Evolutionary conservation across 2,329 filamentous ascomycete species (phyloP).

Genomic region (Neofusicoccum parvum): DNA sequence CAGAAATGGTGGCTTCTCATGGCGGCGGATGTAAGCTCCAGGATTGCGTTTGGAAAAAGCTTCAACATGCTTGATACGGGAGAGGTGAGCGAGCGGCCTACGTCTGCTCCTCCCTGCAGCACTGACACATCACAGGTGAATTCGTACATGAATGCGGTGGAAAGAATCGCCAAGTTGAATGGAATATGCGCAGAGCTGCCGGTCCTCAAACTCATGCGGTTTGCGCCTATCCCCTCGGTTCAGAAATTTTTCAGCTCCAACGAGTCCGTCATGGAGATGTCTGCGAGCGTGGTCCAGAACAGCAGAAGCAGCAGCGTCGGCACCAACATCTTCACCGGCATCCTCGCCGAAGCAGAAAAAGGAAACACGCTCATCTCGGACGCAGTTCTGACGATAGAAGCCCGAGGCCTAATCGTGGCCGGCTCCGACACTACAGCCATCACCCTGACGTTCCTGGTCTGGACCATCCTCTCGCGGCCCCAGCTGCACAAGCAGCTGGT

Average conservation of each 20-base stretch:
- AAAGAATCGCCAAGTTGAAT: slow-evolving; percentile 37
- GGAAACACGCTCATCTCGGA: slow-evolving; percentile 31
- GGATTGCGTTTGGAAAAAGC: slow-evolving; percentile 43
- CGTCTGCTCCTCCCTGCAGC: too few species aligned
- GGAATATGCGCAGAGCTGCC: slow-evolving; percentile 41
- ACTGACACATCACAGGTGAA: too few species aligned
- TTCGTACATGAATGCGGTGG: slow-evolving; percentile 37
- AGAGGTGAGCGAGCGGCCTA: slow-evolving; percentile 30
- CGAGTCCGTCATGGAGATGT: slow-evolving; percentile 33
- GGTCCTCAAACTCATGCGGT: slow-evolving; percentile 29
- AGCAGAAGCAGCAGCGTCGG: slow-evolving; percentile 34
- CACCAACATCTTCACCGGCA: slow-evolving; percentile 36
- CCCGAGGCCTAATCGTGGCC: slow-evolving; percentile 35
- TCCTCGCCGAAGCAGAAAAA: slow-evolving; percentile 36
- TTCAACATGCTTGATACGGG: slow-evolving; percentile 43
- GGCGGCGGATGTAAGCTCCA: slow-evolving; percentile 42
- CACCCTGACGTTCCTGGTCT: slow-evolving; percentile 38
- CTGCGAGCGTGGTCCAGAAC: slow-evolving; percentile 34
- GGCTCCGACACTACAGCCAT: slow-evolving; percentile 39
- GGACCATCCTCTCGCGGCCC: slow-evolving; percentile 32
- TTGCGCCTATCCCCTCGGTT: slow-evolving; percentile 31
- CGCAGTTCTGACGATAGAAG: slow-evolving; percentile 33
- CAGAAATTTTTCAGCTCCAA: slow-evolving; percentile 39
- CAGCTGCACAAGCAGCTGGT: neutral
- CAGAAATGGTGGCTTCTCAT: slow-evolving; percentile 45